phyloP scores from a whole-genome alignment of 306 rosid species.

The Dalbergia cochinchinensis region DNA sequence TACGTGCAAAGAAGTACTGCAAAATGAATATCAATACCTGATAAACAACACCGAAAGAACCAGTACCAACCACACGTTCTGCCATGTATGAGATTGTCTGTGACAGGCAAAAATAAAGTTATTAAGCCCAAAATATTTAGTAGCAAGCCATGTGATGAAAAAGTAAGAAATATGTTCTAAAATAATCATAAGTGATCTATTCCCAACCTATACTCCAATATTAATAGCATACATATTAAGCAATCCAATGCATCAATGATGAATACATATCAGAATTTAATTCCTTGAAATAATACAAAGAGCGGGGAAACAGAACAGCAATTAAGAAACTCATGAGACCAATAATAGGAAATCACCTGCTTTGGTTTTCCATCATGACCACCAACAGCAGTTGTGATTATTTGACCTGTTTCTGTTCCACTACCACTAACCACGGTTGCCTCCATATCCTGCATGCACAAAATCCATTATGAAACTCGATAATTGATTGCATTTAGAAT shows the following conservation, averaged over 20 bases:
- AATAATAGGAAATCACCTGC: constrained; percentile 59
- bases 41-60: constrained; percentile 97
- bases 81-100: constrained; percentile 94
- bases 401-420: constrained; percentile 93
- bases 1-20: background rate
- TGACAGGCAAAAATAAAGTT: constrained; percentile 26
- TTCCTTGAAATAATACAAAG: constrained; percentile 14
- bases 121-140: constrained; percentile 5
- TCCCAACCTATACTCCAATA: background rate
- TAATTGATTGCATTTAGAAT: background rate
- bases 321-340: constrained; percentile 14
- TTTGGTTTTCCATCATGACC: constrained; percentile 87
- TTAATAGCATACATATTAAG: background rate
- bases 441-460: constrained; percentile 70
- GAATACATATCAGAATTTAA: constrained; percentile 1
- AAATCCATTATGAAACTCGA: constrained; percentile 36
- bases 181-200: background rate
- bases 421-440: constrained; percentile 70
- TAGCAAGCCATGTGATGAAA: background rate
- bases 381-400: constrained; percentile 76
- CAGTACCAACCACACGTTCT: constrained; percentile 96
- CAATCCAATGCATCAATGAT: background rate
- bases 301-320: background rate
- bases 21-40: constrained; percentile 69
- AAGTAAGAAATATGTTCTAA: background rate